phyloP scores from a whole-genome alignment of 2,329 filamentous ascomycete genomes.

The Aspergillus udagawae region DNA sequence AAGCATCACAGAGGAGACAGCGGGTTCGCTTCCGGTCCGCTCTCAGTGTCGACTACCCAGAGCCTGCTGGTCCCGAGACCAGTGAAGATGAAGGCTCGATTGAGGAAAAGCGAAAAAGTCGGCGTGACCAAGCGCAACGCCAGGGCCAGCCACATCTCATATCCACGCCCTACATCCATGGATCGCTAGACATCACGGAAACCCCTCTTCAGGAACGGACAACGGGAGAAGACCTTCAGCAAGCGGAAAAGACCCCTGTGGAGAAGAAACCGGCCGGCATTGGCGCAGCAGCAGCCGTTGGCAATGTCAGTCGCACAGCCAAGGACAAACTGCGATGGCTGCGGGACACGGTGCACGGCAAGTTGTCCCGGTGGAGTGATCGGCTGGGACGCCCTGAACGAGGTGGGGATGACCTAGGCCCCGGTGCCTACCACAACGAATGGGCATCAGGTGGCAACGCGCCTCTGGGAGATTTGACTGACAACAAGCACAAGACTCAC shows the following conservation, averaged over 20 bases:
- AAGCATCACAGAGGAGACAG: background rate
- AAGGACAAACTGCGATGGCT: constrained; percentile 3
- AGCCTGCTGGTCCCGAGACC: background rate
- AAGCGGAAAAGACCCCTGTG: constrained; percentile 2
- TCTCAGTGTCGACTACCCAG: background rate
- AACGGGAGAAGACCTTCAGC: background rate
- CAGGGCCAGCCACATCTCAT: constrained; percentile 14
- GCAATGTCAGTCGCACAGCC: background rate
- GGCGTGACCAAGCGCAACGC: constrained; percentile 10
- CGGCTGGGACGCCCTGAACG: constrained; percentile 19
- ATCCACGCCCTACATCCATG: constrained; percentile 18
- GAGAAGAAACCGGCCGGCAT: background rate
- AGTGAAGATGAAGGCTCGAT: background rate
- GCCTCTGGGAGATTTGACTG: constrained; percentile 25
- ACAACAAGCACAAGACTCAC: constrained; percentile 27
- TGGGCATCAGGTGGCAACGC: constrained; percentile 24
- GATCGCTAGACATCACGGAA: constrained; percentile 27
- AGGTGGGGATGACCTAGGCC: constrained; percentile 24
- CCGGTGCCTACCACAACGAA: constrained; percentile 21
- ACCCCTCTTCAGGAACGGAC: constrained; percentile 7
- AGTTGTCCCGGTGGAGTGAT: constrained; percentile 11
- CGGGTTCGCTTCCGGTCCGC: constrained; percentile 18
- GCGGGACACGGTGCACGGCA: constrained; percentile 8
- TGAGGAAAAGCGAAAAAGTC: constrained; percentile 3
- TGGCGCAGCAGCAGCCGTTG: background rate